A percentile compares a stretch with the other conserved stretches of the same genome.
Conservation (phyloP, 306 rosid genomes). For the Amphicarpaea edgeworthii region DNA sequence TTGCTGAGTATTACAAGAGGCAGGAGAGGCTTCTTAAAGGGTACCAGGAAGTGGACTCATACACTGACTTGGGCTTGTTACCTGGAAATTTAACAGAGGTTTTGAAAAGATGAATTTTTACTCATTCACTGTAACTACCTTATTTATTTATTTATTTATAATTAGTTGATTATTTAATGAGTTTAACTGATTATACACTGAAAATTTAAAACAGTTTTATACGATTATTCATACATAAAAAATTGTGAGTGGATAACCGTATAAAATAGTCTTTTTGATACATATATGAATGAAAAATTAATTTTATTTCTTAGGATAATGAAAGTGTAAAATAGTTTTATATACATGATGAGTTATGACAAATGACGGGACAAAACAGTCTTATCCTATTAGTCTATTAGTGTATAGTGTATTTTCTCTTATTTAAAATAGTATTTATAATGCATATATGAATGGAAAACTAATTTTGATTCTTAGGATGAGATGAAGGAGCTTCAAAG, state of each 20-base stretch:
- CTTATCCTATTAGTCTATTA: too few species aligned
- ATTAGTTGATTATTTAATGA: background rate
- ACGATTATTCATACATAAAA: too few species aligned
- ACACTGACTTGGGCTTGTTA: conserved; percentile 60
- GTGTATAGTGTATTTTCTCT: too few species aligned
- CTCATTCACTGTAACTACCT: background rate
- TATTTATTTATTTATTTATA: background rate
- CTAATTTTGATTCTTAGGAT: conserved; percentile 46
- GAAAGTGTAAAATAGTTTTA: too few species aligned
- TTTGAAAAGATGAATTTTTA: background rate
- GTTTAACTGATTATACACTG: too few species aligned
- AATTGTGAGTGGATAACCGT: too few species aligned
- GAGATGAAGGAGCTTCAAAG: conserved; percentile 61
- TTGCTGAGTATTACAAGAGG: conserved; percentile 78
- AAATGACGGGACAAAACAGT: too few species aligned
- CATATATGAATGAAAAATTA: too few species aligned
- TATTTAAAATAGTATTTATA: background rate
- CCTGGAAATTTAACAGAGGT: conserved; percentile 73
- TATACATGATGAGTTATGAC: too few species aligned
- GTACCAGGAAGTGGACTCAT: conserved; percentile 77
- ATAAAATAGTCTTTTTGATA: too few species aligned
- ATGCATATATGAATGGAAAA: background rate
- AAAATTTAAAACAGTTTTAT: too few species aligned
- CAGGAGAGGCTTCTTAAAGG: conserved; percentile 80
- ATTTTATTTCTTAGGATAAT: too few species aligned